Conservation (phyloP, 257 asterid species). For the Capsicum chinense region DNA sequence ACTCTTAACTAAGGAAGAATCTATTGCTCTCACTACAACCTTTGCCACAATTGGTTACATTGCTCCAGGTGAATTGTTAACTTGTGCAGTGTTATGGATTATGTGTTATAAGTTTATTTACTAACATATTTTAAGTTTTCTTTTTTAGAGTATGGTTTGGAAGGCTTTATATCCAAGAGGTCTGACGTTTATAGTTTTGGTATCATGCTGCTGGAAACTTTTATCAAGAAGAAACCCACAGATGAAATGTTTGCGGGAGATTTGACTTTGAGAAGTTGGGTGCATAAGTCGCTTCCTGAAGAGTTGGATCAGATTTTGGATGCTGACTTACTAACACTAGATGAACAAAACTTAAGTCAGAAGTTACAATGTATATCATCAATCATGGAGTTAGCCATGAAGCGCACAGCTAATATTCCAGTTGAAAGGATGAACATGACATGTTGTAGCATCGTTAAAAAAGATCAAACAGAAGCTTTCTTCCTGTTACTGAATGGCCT, state of each 20-base stretch:
- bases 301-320: slow-evolving; percentile 26
- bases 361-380: slow-evolving; percentile 26
- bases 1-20: slow-evolving; percentile 32
- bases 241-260: slow-evolving; percentile 32
- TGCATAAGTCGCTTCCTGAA: slow-evolving; percentile 25
- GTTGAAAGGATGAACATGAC: slow-evolving; percentile 31
- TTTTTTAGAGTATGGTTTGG: slow-evolving; percentile 40
- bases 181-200: slow-evolving; percentile 46
- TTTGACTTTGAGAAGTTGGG: slow-evolving; percentile 30
- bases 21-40: slow-evolving; percentile 32
- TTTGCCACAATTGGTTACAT: slow-evolving; percentile 43
- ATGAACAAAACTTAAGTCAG: background rate
- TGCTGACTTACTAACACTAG: slow-evolving; percentile 19
- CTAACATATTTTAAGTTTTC: background rate
- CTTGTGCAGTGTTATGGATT: background rate
- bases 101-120: background rate
- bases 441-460: slow-evolving; percentile 23
- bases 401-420: slow-evolving; percentile 29
- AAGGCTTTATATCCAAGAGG: slow-evolving; percentile 37
- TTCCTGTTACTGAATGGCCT: background rate
- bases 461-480: slow-evolving; percentile 29
- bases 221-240: slow-evolving; percentile 34
- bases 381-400: slow-evolving; percentile 28
- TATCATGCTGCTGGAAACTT: slow-evolving; percentile 44
- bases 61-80: slow-evolving; percentile 37